A percentile compares a stretch with the other conserved stretches of the same genome.
Evolutionary conservation across 2,329 filamentous ascomycete genomes (phyloP).

Genomic region (Phyllosticta citribraziliensis): DNA sequence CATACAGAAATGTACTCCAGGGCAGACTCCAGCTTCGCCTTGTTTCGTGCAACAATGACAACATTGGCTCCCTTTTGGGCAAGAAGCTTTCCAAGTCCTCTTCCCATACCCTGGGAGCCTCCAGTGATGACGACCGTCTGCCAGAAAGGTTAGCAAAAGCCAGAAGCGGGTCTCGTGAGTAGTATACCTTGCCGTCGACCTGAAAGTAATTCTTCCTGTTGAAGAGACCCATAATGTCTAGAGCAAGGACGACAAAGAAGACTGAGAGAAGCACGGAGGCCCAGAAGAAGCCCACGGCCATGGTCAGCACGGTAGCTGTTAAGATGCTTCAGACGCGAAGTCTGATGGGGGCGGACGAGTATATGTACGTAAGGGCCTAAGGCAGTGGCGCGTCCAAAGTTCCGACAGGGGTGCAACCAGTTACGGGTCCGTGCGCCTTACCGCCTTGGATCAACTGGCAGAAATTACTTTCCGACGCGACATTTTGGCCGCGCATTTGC

Average conservation of each 20-base stretch:
- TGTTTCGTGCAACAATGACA: conserved; percentile 72
- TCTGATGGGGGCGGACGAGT: not conserved
- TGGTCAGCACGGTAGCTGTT: conserved; percentile 11
- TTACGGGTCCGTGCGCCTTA: not conserved
- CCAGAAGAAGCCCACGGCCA: conserved; percentile 29
- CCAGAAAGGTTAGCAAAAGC: conserved; percentile 1
- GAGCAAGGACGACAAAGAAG: conserved; percentile 27
- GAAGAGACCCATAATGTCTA: conserved; percentile 58
- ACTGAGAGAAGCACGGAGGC: conserved; percentile 25
- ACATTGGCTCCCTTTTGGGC: conserved; percentile 77
- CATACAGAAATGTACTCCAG: conserved; percentile 54
- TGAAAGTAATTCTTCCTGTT: conserved; percentile 64
- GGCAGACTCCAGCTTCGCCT: conserved; percentile 62
- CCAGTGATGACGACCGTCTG: conserved; percentile 86
- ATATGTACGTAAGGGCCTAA: not conserved
- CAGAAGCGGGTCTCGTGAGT: conserved; percentile 7
- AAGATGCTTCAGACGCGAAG: not conserved
- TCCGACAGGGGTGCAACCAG: not conserved
- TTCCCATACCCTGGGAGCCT: conserved; percentile 86
- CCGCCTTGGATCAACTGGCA: not conserved
- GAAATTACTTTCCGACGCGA: conserved; percentile 1
- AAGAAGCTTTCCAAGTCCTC: conserved; percentile 62
- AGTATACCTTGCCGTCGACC: conserved; percentile 70
- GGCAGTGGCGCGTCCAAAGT: no score
- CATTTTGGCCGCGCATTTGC: not conserved